Percentiles rank a stretch among this genome's conserved stretches.
Evolutionary conservation across 768 basidiomycete genomes (phyloP).

Genomic region (Auriculariales sp.): DNA sequence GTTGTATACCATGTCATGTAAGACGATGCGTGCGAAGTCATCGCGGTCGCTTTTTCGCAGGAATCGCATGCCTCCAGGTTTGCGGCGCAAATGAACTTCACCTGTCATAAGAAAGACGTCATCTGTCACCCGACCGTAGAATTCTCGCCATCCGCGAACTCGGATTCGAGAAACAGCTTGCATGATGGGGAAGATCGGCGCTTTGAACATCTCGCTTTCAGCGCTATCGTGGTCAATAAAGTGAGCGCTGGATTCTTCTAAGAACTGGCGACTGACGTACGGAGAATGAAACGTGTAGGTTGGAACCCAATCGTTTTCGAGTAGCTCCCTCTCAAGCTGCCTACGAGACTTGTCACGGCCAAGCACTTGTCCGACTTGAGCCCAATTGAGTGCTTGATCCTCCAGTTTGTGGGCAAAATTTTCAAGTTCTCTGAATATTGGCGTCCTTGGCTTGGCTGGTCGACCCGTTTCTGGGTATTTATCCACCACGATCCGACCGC

Average conservation of each 20-base stretch:
- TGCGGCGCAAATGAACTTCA: conserved; percentile 4
- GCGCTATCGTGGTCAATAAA: not conserved
- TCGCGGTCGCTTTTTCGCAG: not conserved
- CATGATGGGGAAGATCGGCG: conserved; percentile 1
- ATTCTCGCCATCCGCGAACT: not conserved
- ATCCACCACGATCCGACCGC: not conserved
- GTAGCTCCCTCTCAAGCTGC: not conserved
- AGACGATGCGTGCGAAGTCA: conserved; percentile 4
- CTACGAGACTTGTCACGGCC: not conserved
- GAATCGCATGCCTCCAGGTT: conserved; percentile 1
- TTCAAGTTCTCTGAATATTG: not conserved
- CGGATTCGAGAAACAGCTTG: not conserved
- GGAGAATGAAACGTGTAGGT: conserved; percentile 2
- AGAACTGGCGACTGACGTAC: not conserved
- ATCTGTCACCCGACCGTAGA: not conserved
- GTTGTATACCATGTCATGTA: conserved; percentile 3
- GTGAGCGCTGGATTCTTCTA: not conserved
- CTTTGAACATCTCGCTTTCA: conserved; percentile 1
- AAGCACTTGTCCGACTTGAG: not conserved
- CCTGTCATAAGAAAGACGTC: conserved; percentile 1
- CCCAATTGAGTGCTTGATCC: not conserved
- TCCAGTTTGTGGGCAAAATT: not conserved
- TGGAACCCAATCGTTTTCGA: not conserved
- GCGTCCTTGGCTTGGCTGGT: not conserved
- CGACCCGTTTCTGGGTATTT: not conserved